A percentile compares a stretch with the other conserved stretches of the same genome.
Evolutionary conservation across 352 stramenopile genomes (phyloP).

Genomic region (Phytopythium vexans): DNA sequence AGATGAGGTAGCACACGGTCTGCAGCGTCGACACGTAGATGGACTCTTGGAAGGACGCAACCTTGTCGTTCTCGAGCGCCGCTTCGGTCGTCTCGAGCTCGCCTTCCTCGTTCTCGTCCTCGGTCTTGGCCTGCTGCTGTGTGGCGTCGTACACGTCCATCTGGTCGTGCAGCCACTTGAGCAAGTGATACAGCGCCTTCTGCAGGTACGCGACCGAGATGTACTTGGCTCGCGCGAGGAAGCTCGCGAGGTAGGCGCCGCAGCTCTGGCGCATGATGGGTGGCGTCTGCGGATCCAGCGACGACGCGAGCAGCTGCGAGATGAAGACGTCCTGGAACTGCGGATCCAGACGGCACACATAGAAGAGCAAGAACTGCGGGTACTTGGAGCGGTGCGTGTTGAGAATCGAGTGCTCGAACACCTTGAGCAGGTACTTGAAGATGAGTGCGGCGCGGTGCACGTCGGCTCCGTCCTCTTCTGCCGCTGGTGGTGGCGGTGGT

Average conservation of each 20-base stretch:
- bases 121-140: conserved; percentile 21
- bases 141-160: conserved; percentile 83
- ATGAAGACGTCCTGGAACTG: conserved; percentile 86
- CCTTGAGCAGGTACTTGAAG: conserved; percentile 79
- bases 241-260: conserved; percentile 95
- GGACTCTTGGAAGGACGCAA: conserved; percentile 48
- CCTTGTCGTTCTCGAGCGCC: conserved; percentile 15
- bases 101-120: conserved; percentile 18
- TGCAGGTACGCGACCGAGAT: conserved; percentile 91
- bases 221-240: conserved; percentile 94
- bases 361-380: conserved; percentile 91
- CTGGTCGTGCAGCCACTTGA: conserved; percentile 94
- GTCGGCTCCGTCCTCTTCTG: conserved; percentile 18
- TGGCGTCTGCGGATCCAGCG: conserved; percentile 77
- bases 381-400: conserved; percentile 93
- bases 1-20: conserved; percentile 97
- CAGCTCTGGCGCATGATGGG: conserved; percentile 91
- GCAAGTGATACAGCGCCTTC: conserved; percentile 90
- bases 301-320: conserved; percentile 71
- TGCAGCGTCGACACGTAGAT: conserved; percentile 88
- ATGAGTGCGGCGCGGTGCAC: conserved; percentile 53
- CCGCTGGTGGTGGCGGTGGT: not conserved
- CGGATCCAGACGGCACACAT: conserved; percentile 67
- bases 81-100: conserved; percentile 14
- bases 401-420: conserved; percentile 82